Conservation (phyloP, 2,329 filamentous ascomycete genomes). For the Fusarium sp. region DNA sequence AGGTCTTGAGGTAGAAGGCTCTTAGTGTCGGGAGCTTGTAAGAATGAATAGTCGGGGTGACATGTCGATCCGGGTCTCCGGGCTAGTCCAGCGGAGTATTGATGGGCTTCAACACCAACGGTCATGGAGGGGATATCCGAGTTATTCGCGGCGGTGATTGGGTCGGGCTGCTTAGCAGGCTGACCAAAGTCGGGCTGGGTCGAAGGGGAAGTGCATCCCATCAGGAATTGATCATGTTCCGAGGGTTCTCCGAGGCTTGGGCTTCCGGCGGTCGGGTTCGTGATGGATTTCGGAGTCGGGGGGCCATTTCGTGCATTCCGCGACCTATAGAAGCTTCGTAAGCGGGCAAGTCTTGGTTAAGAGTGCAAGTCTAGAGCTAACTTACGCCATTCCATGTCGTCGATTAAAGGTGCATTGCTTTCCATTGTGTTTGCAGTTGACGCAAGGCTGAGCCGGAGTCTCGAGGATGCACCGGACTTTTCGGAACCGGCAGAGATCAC, state of each 20-base stretch:
- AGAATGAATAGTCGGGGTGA: constrained; percentile 36
- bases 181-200: neutral
- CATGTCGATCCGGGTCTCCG: constrained; percentile 6
- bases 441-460: constrained; percentile 30
- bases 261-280: neutral
- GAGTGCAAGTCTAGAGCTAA: neutral
- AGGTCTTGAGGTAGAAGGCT: constrained; percentile 38
- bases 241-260: neutral
- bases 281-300: neutral
- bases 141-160: neutral
- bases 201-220: neutral
- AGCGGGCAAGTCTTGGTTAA: neutral
- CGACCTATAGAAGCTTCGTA: constrained; percentile 10
- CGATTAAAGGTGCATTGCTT: constrained; percentile 38
- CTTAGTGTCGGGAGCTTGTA: constrained; percentile 33
- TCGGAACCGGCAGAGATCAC: constrained; percentile 35
- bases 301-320: neutral
- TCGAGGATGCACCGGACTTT: constrained; percentile 42
- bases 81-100: neutral
- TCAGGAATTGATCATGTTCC: neutral
- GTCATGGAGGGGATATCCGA: neutral
- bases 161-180: neutral
- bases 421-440: constrained; percentile 41
- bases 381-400: constrained; percentile 29
- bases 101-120: neutral